Evolutionary conservation across 805 yeast species (phyloP).

Genomic region (Trichomonascus vanleenenianus): DNA sequence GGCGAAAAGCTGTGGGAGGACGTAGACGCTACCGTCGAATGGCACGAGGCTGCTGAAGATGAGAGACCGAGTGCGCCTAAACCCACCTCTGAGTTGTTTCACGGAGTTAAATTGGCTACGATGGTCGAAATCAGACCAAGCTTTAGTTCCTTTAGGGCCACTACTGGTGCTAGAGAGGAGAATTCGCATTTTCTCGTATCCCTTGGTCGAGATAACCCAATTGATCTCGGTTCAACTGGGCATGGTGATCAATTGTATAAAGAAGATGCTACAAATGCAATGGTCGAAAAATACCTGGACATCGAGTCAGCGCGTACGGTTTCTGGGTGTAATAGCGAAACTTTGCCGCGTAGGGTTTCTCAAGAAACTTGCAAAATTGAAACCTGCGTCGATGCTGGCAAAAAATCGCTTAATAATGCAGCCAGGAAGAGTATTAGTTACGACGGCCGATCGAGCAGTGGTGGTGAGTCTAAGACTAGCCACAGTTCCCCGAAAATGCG

Average conservation of each 20-base stretch:
- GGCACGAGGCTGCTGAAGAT: too few relatives aligned
- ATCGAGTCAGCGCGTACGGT: background rate
- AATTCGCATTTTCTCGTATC: background rate
- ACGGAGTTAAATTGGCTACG: too few relatives aligned
- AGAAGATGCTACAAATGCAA: too few relatives aligned
- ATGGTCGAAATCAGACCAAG: too few relatives aligned
- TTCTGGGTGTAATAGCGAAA: background rate
- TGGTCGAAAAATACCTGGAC: too few relatives aligned
- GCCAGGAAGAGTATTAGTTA: background rate
- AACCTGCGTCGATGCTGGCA: background rate
- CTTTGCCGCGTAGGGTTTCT: background rate
- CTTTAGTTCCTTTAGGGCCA: background rate
- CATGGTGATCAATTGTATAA: background rate
- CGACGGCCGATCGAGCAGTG: background rate
- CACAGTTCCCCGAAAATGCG: conserved; percentile 1
- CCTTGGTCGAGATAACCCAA: background rate
- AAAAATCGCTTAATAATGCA: background rate
- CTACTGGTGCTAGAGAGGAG: background rate
- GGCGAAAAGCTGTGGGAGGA: too few relatives aligned
- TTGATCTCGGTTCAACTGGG: background rate
- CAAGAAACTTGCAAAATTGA: background rate
- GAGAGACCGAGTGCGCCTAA: too few relatives aligned
- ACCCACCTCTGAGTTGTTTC: too few relatives aligned
- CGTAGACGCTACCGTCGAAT: too few relatives aligned
- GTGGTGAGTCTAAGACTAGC: background rate